Base-by-base conservation (phyloP, 257 asterid species). In the Solanum sparsipilum region DNA sequence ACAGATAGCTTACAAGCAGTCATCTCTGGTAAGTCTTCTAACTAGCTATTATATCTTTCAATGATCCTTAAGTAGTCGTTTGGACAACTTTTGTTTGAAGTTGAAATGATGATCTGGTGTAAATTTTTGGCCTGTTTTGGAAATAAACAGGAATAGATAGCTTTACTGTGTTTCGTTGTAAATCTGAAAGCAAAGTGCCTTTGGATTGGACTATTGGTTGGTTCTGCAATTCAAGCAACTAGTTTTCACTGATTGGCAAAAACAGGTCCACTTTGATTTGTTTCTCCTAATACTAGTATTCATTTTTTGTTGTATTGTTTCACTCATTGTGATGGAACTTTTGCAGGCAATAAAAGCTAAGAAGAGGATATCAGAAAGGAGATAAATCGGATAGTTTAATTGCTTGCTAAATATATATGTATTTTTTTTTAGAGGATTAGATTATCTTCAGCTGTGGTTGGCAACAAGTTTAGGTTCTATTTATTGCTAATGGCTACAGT, bases 1-100 rank as follows among this genome's bases (percentile, higher is more conserved):
- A 90, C 92, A 46, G 95, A 94, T 87, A 88, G 90, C 75, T 52
- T 93, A 31, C 94, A 93, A 91, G 92, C 90, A 27, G 93, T 92
- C 32, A 89, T 93, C 56, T 90, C 93, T 3, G 95, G 95, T 90
- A 41, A 32, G 78, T 25, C n/a, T 41, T 13, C 36, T 41, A 39
- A n/a, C 84, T 12, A 39, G 35, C 13, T 21, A 39, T 1, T 38
- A n/a, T 13, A 76, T 75, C 32, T 75, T 38, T 23, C 11, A 0
- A 75, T 12, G 56, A 38, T 76, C 58, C 23, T 76, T 38, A 75
- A 23, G 56, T 76, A 38, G 34, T 9, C 6, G 9, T 75, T 12
- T 75, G 9, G 58, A 75, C 21, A 6, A 76, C 2, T 23, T 71
- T 32, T 71, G 0, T 7, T 70, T 70, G 76, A 23, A 23, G 7